Conservation (phyloP, 345 rosid genomes). For the Acer saccharum region DNA sequence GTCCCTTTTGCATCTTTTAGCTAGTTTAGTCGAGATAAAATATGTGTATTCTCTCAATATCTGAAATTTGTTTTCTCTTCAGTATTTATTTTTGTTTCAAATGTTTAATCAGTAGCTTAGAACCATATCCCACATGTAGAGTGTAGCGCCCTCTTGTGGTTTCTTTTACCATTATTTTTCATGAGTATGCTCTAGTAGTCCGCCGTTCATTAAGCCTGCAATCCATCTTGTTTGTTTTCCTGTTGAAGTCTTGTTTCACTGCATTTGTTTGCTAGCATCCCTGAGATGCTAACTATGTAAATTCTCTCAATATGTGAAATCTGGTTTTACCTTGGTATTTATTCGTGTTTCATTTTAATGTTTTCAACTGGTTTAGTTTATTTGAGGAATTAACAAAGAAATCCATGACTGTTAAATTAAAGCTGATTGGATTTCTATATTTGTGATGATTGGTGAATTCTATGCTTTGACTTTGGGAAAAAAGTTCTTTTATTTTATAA, state of each 20-base stretch:
- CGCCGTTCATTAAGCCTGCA: neutral
- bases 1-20: neutral
- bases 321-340: neutral
- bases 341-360: conserved; percentile 1
- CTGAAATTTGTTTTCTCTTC: neutral
- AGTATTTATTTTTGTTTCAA: neutral
- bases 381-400: neutral
- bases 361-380: neutral
- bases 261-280: neutral
- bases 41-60: neutral
- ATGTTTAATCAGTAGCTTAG: neutral
- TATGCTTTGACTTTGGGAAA: neutral
- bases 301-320: neutral
- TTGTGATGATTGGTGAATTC: conserved; percentile 5
- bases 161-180: neutral
- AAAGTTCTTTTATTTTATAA: neutral
- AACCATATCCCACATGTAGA: neutral
- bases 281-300: neutral
- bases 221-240: neutral
- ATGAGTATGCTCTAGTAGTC: neutral
- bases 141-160: neutral
- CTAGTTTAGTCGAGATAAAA: neutral
- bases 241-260: neutral
- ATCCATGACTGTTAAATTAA: neutral
- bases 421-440: neutral